Base-by-base conservation (phyloP, 768 basidiomycete species). In the Phallus indusiatus region DNA sequence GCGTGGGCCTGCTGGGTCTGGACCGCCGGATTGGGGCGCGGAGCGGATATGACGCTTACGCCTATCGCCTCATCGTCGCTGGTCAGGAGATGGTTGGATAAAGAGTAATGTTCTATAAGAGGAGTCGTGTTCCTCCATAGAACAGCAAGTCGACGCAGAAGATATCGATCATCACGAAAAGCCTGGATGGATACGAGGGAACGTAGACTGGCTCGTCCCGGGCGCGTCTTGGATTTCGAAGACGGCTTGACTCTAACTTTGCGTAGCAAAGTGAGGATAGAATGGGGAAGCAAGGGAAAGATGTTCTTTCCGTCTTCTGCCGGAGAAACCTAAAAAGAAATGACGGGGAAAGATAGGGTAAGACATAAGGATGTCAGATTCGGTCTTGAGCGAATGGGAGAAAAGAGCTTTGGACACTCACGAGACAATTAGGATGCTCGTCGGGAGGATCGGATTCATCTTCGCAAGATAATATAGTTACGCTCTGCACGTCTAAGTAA, bases 401-500 rank as follows among this genome's bases (percentile, higher is more conserved):
- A 12, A 42, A 12, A 42, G 12, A 10, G 42, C 9, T 4, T 12
- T 14, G n/a, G 12, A 42, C n/a, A 42, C 42, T 35, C 49, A 50
- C 57, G 36, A 17, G 33, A 18, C 8, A 33, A 14, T 5, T 21
- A 20, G 36, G 24, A 9, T 22, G 33, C 21, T 33, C 33, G 34
- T 18, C 50, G 50, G 50, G 57, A n/a, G 22, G 16, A 12, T 22
- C 18, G 22, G 49, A 21, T 5, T 59, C 42, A 34, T 59, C 49
- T 48, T 34, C 47, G 52, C 49, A 50, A 36, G 50, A 42, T 22
- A 48, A 21, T 53, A 51, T 52, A 47, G 50, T 53, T 35, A 59
- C 50, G 33, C 57, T 59, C 57, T 59, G 50, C 33, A 59, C 49
- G 36, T 28, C 35, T 12, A 42, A 17, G 57, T 59, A 33, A 59